These are phyloP conservation scores for Athelia sp. DNA, from an alignment of 1,284 basidiomycete genomes.

Conservation along the genomic window DNA sequence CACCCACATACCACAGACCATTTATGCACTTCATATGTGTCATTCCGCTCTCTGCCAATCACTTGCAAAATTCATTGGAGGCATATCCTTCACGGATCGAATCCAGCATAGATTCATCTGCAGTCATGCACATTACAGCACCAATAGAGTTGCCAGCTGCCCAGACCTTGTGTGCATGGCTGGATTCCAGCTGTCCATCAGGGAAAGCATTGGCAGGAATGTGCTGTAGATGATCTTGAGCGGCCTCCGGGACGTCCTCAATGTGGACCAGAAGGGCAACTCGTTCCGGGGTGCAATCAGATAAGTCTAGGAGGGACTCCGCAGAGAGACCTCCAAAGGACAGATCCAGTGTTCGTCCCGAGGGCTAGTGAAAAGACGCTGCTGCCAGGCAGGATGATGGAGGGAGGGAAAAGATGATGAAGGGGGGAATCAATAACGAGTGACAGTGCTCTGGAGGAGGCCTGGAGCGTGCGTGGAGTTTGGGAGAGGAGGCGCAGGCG, in stretches of 20 bases:
- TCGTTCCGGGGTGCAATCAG: constrained; percentile 13
- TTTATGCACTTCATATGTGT: constrained; percentile 6
- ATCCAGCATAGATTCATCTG: constrained; percentile 15
- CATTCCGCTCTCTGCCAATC: constrained; percentile 13
- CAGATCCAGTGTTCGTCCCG: no score
- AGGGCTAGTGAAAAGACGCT: no score
- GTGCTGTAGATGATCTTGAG: constrained; percentile 26
- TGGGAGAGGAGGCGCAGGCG: no score
- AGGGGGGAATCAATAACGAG: no score
- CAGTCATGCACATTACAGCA: constrained; percentile 13
- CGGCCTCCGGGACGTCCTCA: constrained; percentile 2
- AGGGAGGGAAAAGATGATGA: no score
- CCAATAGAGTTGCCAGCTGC: constrained; percentile 1
- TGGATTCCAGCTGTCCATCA: no score
- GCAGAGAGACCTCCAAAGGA: constrained; percentile 23
- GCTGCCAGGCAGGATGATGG: no score
- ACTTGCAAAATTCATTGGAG: constrained; percentile 19
- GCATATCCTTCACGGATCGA: constrained; percentile 22
- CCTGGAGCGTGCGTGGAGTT: no score
- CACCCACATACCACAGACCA: constrained; percentile 24
- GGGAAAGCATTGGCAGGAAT: constrained; percentile 31
- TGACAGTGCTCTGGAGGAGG: no score
- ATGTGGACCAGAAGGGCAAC: constrained; percentile 10
- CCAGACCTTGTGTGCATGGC: not conserved
- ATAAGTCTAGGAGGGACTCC: constrained; percentile 19